These are phyloP conservation scores for Guadua angustifolia DNA, from an alignment of 176 grass and related monocot species.

Conservation along the genomic window DNA sequence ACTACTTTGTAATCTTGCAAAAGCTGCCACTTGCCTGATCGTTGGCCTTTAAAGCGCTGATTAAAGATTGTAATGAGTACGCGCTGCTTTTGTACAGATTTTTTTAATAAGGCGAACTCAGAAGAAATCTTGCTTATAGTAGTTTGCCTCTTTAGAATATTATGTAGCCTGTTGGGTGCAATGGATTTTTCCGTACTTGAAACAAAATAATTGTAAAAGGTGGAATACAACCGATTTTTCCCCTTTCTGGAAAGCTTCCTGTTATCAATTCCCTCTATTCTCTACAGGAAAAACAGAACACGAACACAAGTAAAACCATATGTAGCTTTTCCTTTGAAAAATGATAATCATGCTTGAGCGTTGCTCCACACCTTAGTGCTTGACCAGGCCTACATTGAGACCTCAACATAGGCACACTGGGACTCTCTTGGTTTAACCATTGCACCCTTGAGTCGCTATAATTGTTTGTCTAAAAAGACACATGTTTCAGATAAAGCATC, in stretches of 20 bases:
- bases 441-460: not conserved
- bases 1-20: not conserved
- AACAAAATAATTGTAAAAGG: not conserved
- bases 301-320: not conserved
- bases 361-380: not conserved
- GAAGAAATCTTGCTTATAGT: not conserved
- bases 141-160: not conserved
- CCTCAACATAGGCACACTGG: not conserved
- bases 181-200: not conserved
- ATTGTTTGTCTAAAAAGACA: not conserved
- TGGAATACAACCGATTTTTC: not conserved
- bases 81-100: not conserved
- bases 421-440: not conserved
- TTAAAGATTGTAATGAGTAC: not conserved
- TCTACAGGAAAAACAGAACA: not conserved
- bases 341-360: not conserved
- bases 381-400: not conserved
- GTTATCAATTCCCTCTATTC: not conserved
- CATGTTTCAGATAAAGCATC: not conserved
- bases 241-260: not conserved
- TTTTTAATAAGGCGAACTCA: not conserved
- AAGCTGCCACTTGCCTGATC: not conserved
- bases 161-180: not conserved
- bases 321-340: not conserved
- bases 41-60: not conserved